Percentiles rank a stretch among this genome's conserved stretches.
Conservation (phyloP, 2,329 filamentous ascomycete species). For the Penicillium griseofulvum region DNA sequence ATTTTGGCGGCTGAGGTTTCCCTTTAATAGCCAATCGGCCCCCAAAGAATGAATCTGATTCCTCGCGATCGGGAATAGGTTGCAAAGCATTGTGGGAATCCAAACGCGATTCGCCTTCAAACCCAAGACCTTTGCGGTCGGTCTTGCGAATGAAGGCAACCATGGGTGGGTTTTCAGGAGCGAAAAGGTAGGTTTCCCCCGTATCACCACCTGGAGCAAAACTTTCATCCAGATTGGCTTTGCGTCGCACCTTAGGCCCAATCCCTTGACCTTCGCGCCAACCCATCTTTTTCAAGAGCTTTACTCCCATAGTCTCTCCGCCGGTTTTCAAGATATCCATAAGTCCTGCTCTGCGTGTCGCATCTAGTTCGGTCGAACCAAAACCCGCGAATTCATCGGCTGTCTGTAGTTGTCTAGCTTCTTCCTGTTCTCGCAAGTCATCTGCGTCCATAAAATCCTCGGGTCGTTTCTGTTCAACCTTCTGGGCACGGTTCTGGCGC, state of each 20-base stretch:
- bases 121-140: slow-evolving; percentile 49
- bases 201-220: slow-evolving; percentile 40
- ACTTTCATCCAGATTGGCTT: slow-evolving; percentile 64
- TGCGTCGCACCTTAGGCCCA: slow-evolving; percentile 77
- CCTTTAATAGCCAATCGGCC: slow-evolving; percentile 29
- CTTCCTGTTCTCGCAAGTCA: slow-evolving; percentile 81
- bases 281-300: slow-evolving; percentile 85
- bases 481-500: slow-evolving; percentile 67
- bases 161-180: slow-evolving; percentile 74
- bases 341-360: slow-evolving; percentile 53
- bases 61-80: slow-evolving; percentile 17
- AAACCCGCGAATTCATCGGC: slow-evolving; percentile 71
- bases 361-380: slow-evolving; percentile 62
- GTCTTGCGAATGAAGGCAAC: slow-evolving; percentile 49
- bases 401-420: slow-evolving; percentile 72
- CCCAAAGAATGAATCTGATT: slow-evolving; percentile 39
- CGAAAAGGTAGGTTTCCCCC: slow-evolving; percentile 69
- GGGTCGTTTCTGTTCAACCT: slow-evolving; percentile 56
- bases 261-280: slow-evolving; percentile 94
- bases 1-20: slow-evolving; percentile 46
- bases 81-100: slow-evolving; percentile 14
- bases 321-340: slow-evolving; percentile 69
- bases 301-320: slow-evolving; percentile 83
- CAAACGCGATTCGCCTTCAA: slow-evolving; percentile 41
- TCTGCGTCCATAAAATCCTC: slow-evolving; percentile 99